Evolutionary conservation across 139 green algal genomes (phyloP).

Genomic region (Chlamydomonas eustigma): DNA sequence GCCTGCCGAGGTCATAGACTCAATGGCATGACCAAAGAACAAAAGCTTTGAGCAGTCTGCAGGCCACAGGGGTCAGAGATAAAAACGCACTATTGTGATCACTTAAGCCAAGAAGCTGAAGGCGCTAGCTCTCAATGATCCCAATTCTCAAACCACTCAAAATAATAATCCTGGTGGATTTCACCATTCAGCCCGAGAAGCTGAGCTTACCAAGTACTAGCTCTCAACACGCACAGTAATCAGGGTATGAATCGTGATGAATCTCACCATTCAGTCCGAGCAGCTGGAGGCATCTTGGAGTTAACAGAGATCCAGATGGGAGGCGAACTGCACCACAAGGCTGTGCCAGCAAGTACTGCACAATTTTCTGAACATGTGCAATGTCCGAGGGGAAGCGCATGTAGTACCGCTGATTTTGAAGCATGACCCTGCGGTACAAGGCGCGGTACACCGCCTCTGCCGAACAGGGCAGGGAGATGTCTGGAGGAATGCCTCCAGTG

Average conservation of each 20-base stretch:
- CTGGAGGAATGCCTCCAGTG: constrained; percentile 76
- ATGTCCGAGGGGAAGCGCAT: constrained; percentile 48
- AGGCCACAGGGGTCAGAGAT: too few species aligned
- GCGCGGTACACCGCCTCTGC: constrained; percentile 66
- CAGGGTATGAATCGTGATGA: too few species aligned
- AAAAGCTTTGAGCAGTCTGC: too few species aligned
- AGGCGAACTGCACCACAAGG: constrained; percentile 50
- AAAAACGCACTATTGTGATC: too few species aligned
- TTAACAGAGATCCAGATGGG: constrained; percentile 67
- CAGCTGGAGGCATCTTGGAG: constrained; percentile 67
- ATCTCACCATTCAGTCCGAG: constrained; percentile 57
- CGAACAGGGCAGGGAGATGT: constrained; percentile 46
- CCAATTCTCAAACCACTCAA: background rate
- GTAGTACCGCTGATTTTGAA: constrained; percentile 24
- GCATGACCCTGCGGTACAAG: constrained; percentile 49
- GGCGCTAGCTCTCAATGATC: too few species aligned
- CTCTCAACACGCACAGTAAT: too few species aligned
- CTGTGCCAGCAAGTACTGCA: constrained; percentile 61
- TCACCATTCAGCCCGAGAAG: too few species aligned
- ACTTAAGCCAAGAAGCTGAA: too few species aligned
- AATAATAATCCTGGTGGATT: too few species aligned
- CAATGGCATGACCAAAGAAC: too few species aligned
- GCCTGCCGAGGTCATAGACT: too few species aligned
- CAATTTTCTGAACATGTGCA: constrained; percentile 54
- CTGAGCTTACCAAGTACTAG: background rate